Conservation (phyloP, 225 moss, liverwort and hornwort species). For the Climacium dendroides region DNA sequence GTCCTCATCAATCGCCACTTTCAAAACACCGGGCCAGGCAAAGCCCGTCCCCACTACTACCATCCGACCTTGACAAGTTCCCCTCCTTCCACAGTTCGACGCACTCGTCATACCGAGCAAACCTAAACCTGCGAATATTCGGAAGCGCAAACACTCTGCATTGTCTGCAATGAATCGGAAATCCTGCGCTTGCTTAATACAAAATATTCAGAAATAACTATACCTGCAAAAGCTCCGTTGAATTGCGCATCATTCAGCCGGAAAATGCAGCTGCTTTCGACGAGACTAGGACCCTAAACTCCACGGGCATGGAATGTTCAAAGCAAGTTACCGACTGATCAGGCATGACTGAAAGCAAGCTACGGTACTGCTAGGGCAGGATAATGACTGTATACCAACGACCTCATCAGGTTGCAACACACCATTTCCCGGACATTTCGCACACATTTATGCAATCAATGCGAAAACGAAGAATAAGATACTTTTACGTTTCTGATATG, state of each 20-base stretch:
- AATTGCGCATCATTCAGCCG: neutral
- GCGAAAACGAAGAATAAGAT: neutral
- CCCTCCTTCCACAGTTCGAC: neutral
- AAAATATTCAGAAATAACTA: rapidly evolving
- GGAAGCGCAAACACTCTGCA: neutral
- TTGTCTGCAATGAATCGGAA: no score
- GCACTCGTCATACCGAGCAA: neutral
- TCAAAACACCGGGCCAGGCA: no score
- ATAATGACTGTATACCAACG: neutral
- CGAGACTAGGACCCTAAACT: neutral
- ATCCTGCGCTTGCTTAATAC: no score
- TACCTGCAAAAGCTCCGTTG: neutral
- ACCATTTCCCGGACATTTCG: neutral
- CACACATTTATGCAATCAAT: no score
- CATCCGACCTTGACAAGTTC: neutral
- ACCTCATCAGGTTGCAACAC: neutral
- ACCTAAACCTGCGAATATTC: neutral
- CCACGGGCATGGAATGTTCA: neutral
- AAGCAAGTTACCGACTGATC: neutral
- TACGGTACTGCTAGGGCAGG: neutral
- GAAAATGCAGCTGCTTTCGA: neutral
- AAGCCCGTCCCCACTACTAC: no score
- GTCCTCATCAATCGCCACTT: neutral
- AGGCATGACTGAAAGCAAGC: neutral
- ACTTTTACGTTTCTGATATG: no score